Conservation (phyloP, 176 grass and related monocot species). For the Eremochloa ophiuroides region DNA sequence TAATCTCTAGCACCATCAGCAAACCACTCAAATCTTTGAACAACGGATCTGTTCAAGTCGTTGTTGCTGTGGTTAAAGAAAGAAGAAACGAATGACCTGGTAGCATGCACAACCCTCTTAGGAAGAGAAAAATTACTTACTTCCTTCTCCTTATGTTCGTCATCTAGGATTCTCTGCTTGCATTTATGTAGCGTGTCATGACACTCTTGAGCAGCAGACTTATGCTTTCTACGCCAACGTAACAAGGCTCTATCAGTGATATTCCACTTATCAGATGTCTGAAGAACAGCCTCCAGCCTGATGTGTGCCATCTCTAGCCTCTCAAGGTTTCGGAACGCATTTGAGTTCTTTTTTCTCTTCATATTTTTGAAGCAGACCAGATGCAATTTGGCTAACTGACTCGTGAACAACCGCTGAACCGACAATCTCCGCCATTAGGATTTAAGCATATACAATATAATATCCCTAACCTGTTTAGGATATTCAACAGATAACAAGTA, state of each 20-base stretch:
- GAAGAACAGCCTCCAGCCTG: not conserved
- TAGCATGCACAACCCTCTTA: not conserved
- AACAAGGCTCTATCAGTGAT: too few species aligned
- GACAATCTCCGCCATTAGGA: not conserved
- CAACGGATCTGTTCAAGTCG: not conserved
- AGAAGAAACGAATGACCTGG: not conserved
- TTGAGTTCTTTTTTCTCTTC: not conserved
- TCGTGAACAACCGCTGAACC: not conserved
- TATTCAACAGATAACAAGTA: not conserved
- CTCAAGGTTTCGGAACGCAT: not conserved
- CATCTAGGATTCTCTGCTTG: not conserved
- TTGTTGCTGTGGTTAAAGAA: not conserved
- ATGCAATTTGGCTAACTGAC: not conserved
- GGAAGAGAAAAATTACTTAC: not conserved
- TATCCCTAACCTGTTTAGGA: not conserved
- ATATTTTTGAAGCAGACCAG: not conserved
- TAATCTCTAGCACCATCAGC: not conserved
- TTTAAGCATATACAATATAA: not conserved
- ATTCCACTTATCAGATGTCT: not conserved
- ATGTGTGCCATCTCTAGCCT: not conserved
- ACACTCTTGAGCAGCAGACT: too few species aligned
- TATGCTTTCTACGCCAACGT: too few species aligned
- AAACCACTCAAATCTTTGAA: not conserved
- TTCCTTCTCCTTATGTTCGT: not conserved
- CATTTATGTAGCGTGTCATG: not conserved